Conservation (phyloP, 1,284 basidiomycete species). For the Sutorius eximius region DNA sequence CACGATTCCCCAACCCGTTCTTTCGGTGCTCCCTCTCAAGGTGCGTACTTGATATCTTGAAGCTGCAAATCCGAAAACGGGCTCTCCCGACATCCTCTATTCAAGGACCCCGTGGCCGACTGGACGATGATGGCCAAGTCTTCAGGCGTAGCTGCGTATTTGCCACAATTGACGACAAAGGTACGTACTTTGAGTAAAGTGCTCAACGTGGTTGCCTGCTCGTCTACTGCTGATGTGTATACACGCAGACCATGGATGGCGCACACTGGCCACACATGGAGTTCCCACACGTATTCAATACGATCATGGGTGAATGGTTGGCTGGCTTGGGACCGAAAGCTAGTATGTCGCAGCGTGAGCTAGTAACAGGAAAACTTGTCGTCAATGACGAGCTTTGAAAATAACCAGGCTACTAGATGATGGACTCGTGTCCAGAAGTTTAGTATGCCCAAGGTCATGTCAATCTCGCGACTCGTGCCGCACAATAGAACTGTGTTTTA, state of each 20-base stretch:
- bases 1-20: slow-evolving; percentile 55
- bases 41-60: slow-evolving; percentile 34
- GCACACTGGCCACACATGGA: slow-evolving; percentile 68
- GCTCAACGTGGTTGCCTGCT: background rate
- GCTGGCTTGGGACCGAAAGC: slow-evolving; percentile 1
- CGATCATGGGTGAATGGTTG: slow-evolving; percentile 44
- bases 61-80: background rate
- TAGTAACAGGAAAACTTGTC: background rate
- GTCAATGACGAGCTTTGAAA: slow-evolving; percentile 17
- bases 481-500: background rate
- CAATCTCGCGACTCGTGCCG: too few relatives aligned
- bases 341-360: background rate
- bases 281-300: slow-evolving; percentile 50
- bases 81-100: background rate
- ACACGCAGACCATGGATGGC: slow-evolving; percentile 43
- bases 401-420: too few relatives aligned
- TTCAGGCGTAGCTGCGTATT: slow-evolving; percentile 44
- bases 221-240: background rate
- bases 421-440: background rate
- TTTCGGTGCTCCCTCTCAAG: slow-evolving; percentile 55
- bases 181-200: slow-evolving; percentile 34
- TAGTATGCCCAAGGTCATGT: background rate
- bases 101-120: slow-evolving; percentile 64
- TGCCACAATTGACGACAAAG: slow-evolving; percentile 53
- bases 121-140: slow-evolving; percentile 48